These are phyloP conservation scores for Fusarium foetens DNA, from an alignment of 2,329 filamentous ascomycete species.

Conservation along the genomic window DNA sequence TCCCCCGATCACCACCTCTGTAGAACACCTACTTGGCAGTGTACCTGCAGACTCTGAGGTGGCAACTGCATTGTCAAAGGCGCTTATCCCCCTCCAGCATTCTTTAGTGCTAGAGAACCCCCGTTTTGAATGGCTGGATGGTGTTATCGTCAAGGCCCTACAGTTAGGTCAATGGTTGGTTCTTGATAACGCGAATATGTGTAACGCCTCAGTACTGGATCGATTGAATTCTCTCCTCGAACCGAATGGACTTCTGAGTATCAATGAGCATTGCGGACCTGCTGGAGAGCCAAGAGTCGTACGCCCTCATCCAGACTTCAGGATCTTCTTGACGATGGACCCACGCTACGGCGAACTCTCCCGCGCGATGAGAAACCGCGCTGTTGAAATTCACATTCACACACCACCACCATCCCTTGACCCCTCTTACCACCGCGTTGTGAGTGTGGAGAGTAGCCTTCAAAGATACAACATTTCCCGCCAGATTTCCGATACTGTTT, in stretches of 20 bases:
- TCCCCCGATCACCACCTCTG: slow-evolving; percentile 50
- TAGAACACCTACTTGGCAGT: slow-evolving; percentile 54
- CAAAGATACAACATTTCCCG: slow-evolving; percentile 58
- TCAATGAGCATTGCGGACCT: slow-evolving; percentile 90
- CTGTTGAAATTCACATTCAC: slow-evolving; percentile 86
- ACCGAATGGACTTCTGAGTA: slow-evolving; percentile 84
- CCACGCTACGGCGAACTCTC: slow-evolving; percentile 92
- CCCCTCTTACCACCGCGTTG: slow-evolving; percentile 52
- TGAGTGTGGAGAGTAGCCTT: slow-evolving; percentile 61
- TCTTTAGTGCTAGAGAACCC: slow-evolving; percentile 73
- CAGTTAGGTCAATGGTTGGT: slow-evolving; percentile 91
- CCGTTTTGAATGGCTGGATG: slow-evolving; percentile 96
- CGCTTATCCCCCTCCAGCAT: slow-evolving; percentile 61
- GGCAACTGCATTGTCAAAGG: slow-evolving; percentile 58
- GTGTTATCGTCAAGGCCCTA: slow-evolving; percentile 87
- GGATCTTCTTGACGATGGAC: slow-evolving; percentile 94
- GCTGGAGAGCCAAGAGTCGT: slow-evolving; percentile 85
- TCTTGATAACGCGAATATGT: slow-evolving; percentile 96
- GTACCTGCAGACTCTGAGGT: slow-evolving; percentile 59
- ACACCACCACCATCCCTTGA: slow-evolving; percentile 50
- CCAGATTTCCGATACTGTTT: slow-evolving; percentile 45
- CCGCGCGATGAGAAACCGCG: slow-evolving; percentile 94
- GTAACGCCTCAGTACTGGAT: slow-evolving; percentile 93
- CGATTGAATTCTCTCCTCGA: slow-evolving; percentile 94
- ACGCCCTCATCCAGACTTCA: slow-evolving; percentile 84